Evolutionary conservation across 2,329 filamentous ascomycete species (phyloP), one percentile per base, ranked within the genome.

Genomic region (Colletotrichum lentis): DNA sequence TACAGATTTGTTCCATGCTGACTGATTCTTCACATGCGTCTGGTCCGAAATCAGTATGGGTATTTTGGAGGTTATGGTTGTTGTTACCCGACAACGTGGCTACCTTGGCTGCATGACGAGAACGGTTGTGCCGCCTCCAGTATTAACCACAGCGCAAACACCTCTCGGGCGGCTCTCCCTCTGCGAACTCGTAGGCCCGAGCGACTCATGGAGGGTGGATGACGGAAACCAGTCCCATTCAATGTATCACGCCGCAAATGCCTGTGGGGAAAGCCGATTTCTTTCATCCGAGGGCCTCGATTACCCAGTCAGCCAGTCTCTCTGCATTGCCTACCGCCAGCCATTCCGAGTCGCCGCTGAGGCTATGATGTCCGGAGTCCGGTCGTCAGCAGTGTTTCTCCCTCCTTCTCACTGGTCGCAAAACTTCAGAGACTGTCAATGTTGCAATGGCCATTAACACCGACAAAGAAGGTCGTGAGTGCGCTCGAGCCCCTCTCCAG

Each of bases 401-500:
- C 24, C 18, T 47, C 41, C 41, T 22, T 12, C 12, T 58, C 22
- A 27, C n/a, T 12, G n/a, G 3, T 12, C 10, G 12, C 5, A 3
- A 59, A 24, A 5, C 31, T 37, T 39, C 14, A 3, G 37, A 27
- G 5, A 16, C 35, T 5, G 20, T 10, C 27, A 24, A 37, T 22
- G 5, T 39, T 35, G 14, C n/a, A 14, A 12, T 14, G 16, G 27
- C 16, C 20, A 1, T 37, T 24, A 5, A 27, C 10, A n/a, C 4
- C n/a, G 11, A 20, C 14, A 8, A 59, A 16, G 6, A 8, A 59
- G 20, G 6, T 37, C 44, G 24, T 14, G 44, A 22, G 16, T 11
- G n/a, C 31, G 27, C 56, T 59, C 56, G 46, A 49, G 56, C 56
- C 20, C 27, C 22, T 41, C 35, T 41, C 1, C n/a, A 58, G 43